A percentile compares a stretch with the other conserved stretches of the same genome.
Conservation (phyloP, 2,329 filamentous ascomycete species). For the Tolypocladium guangdongense region DNA sequence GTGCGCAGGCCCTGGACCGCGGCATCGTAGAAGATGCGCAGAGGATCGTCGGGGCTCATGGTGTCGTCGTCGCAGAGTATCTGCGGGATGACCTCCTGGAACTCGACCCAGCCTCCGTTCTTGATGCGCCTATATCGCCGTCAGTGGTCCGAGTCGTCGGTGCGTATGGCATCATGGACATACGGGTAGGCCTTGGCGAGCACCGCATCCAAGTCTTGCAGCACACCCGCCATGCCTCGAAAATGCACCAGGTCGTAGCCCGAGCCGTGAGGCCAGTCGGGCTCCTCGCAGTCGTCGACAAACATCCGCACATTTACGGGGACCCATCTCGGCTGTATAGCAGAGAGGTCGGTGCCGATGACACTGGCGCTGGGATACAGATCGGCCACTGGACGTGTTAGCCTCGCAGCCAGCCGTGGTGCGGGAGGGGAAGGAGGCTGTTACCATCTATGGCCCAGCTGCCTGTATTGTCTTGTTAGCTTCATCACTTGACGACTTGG, state of each 20-base stretch:
- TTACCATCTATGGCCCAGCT: slow-evolving; percentile 43
- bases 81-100: slow-evolving; percentile 32
- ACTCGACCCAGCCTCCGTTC: slow-evolving; percentile 41
- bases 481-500: background rate
- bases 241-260: slow-evolving; percentile 47
- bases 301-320: slow-evolving; percentile 52
- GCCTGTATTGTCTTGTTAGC: slow-evolving; percentile 13
- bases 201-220: slow-evolving; percentile 39
- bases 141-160: background rate
- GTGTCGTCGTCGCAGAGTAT: slow-evolving; percentile 33
- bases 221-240: slow-evolving; percentile 34
- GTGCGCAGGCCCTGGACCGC: slow-evolving; percentile 19
- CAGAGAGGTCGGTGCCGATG: slow-evolving; percentile 30
- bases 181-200: slow-evolving; percentile 27
- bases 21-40: slow-evolving; percentile 22
- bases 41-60: slow-evolving; percentile 28
- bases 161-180: slow-evolving; percentile 1
- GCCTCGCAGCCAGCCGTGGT: background rate
- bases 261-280: slow-evolving; percentile 42
- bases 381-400: slow-evolving; percentile 24
- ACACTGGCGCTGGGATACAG: slow-evolving; percentile 28
- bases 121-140: slow-evolving; percentile 22
- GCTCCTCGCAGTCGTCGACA: slow-evolving; percentile 48
- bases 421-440: background rate
- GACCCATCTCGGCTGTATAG: slow-evolving; percentile 36